Evolutionary conservation across 805 yeast species (phyloP), one percentile per base, ranked within the genome.

Genomic region (Lachancea nothofagi): DNA sequence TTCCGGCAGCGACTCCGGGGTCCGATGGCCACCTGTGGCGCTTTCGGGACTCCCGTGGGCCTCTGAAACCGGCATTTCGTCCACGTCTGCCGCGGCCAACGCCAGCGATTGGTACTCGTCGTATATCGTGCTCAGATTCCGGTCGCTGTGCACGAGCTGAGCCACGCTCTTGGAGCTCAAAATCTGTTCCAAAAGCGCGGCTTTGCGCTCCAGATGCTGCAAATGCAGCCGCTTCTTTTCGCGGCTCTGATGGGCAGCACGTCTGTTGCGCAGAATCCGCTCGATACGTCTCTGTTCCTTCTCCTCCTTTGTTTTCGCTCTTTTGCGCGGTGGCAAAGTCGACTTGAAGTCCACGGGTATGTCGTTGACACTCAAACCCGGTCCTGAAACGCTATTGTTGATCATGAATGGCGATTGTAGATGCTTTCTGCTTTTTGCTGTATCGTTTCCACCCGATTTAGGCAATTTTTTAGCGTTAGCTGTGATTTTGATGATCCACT

Each of bases 241-340:
- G 50, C 98, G 77, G 21, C 96, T 85, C 38, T 96, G 95, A 61
- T 90, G 97, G 34, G 98, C 98, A 12, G 97, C 97, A 59, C 90
- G 83, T 57, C 97, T 77, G 65, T 90, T 90, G 60, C 98, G 76
- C 53, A 90, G 70, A 36, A 93, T 89, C 37, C 98, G 72, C 65
- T 93, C 97, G 40, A 89, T 78, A 33, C 96, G 76, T 49, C 97
- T 80, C 67, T 90, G 97, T 64, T 93, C 97, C 67, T 90, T 93
- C 67, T 90, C 97, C 65, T 89, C 96, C 51, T 84, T 77, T 29
- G 98, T 93, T 72, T 84, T 87, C 5, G 98, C 97, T 52, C 97
- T 78, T 70, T 93, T 93, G 49, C 97, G 77, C 39, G 97, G 97
- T 22, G 97, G 96, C 44, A 90, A 69, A 17, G 87, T 59, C 4